Evolutionary conservation across 2,329 filamentous ascomycete genomes (phyloP), one percentile per base, ranked within the genome.

Genomic region (Ophiostoma sp.): DNA sequence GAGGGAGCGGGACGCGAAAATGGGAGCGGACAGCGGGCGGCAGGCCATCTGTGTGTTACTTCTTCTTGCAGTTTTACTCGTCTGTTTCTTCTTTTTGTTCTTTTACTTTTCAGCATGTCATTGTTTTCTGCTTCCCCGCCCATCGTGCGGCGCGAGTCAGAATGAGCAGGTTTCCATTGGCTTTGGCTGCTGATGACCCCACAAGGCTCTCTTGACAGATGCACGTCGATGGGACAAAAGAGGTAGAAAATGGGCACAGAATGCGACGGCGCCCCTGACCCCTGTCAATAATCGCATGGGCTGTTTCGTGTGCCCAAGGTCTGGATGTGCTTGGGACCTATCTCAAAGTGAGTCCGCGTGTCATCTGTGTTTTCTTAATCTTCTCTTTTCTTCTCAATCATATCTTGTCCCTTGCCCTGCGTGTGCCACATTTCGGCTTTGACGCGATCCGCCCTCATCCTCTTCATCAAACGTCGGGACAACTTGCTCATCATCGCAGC

Each of bases 121-220:
- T 61, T n/a, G 8, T 33, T 25, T 61, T 39, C 15, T 9, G 2
- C 3, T 39, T 22, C n/a, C 33, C 59, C 39, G 6, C 31, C 11
- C 59, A 45, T 52, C 22, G 3, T 8, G 25, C 42, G 22, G 19
- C 8, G 28, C 42, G 64, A 69, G 64, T 50, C 64, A 69, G 28
- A 69, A 69, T 69, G 64, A 69, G 64, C 64, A 69, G 28, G 45
- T 69, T 69, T 69, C 28, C 22, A 36, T 69, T 69, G 45, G 64
- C 64, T 9, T 25, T 31, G 39, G 4, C 12, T 22, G 22, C 12
- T 7, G 6, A 8, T n/a, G 36, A 28, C 63, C 61, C 57, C 63
- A 66, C 63, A 66, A 66, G 61, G 61, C 61, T 66, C 61, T 42
- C 31, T 42, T 66, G 61, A 66, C 61, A 28, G 12, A 25, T 25